Evolutionary conservation across 495 filamentous ascomycete species (phyloP).

Genomic region (Daldinia concentrica): DNA sequence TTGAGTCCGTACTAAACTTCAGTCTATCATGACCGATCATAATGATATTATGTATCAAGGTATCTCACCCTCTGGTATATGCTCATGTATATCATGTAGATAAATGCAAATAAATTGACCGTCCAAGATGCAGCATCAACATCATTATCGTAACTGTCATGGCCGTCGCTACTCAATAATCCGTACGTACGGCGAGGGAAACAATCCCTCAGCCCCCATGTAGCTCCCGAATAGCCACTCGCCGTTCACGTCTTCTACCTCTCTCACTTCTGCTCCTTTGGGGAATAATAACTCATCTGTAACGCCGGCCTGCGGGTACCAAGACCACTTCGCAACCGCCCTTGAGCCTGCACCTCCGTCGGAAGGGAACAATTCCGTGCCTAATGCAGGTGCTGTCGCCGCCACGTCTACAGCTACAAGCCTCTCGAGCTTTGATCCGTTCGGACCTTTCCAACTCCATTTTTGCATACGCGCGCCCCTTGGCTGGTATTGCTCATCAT

Average conservation of each 20-base stretch:
- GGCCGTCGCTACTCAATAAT: conserved; percentile 43
- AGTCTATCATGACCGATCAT: neutral
- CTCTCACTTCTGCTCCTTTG: conserved; percentile 78
- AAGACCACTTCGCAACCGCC: conserved; percentile 74
- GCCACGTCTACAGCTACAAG: conserved; percentile 47
- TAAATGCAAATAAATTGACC: conserved; percentile 4
- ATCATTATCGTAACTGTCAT: conserved; percentile 1
- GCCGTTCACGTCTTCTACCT: conserved; percentile 83
- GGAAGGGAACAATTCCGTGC: conserved; percentile 66
- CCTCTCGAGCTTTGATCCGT: conserved; percentile 42
- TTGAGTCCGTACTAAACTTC: neutral
- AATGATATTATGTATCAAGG: conserved; percentile 7
- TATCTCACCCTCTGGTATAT: conserved; percentile 10
- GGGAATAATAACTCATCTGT: conserved; percentile 85
- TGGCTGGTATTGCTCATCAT: conserved; percentile 32
- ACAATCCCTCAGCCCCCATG: conserved; percentile 76
- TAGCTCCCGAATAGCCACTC: conserved; percentile 88
- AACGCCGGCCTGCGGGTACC: conserved; percentile 68
- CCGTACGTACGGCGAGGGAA: conserved; percentile 76
- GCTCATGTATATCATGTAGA: conserved; percentile 6
- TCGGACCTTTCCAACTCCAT: conserved; percentile 45
- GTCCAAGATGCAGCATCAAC: neutral
- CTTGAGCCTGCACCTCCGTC: conserved; percentile 72
- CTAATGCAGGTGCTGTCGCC: conserved; percentile 38
- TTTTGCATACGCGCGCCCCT: conserved; percentile 35